These are phyloP conservation scores for Pythium vanterpoolii DNA, from an alignment of 352 stramenopile genomes.

Conservation along the genomic window DNA sequence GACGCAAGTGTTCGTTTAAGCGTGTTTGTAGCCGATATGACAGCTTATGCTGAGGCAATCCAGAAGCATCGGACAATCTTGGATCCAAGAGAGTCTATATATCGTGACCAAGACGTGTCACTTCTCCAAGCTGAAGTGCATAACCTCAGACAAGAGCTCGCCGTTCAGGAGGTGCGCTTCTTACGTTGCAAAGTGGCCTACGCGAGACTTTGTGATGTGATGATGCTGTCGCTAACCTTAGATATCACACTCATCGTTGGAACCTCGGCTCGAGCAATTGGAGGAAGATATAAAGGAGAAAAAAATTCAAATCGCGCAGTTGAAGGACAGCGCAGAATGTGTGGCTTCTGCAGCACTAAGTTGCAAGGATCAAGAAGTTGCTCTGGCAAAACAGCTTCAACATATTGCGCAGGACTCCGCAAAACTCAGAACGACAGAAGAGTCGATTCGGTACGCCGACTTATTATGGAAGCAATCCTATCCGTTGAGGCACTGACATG, in stretches of 20 bases:
- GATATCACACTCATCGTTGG: background rate
- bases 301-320: background rate
- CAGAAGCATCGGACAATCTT: background rate
- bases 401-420: background rate
- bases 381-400: background rate
- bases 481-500: background rate
- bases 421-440: background rate
- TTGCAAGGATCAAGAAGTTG: slow-evolving; percentile 1
- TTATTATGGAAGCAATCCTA: background rate
- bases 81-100: background rate
- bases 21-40: slow-evolving; percentile 5
- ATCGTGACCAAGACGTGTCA: background rate
- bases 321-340: background rate
- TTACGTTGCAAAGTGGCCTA: background rate
- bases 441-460: background rate
- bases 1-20: slow-evolving; percentile 2
- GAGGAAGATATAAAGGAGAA: background rate
- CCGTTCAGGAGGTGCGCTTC: background rate
- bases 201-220: background rate
- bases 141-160: background rate
- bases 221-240: background rate
- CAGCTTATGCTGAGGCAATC: background rate
- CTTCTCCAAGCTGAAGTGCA: background rate
- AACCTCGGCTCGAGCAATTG: background rate
- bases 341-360: background rate